Base-by-base conservation (phyloP, 1,139 yeast genomes). In the Suhomyces panamericanus region DNA sequence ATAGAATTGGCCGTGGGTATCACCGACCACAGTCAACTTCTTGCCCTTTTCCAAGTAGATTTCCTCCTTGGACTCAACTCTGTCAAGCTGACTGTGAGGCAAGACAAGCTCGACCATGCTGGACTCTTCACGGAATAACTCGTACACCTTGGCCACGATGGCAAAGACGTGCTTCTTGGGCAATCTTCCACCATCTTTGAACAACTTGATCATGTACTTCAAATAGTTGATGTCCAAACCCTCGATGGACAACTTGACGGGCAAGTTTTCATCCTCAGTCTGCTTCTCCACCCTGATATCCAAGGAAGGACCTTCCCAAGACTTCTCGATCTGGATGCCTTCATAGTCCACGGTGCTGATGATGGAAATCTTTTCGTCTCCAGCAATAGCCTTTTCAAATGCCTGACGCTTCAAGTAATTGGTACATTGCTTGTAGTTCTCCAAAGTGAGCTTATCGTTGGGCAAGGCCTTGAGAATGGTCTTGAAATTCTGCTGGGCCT, bases 1-100 rank as follows among this genome's bases (percentile, higher is more conserved):
- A 59, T 79, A 93, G 61, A 87, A 90, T 64, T 93, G 99, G 32
- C 99, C 99, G 62, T 93, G 99, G 0, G 98, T 93, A 62, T 93
- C 99, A 52, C 99, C 99, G 54, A 96, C 95, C 10, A 93, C 87
- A 0, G 98, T 89, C 38, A 95, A 72, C 48, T 64, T 72, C 51
- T 51, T 62, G 17, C 70, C 76, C 16, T 56, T 54, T 5, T 54
- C 48, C 38, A 68, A 56, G 6, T 62, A 20, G 8, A 67, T 54
- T 35, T 58, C 63, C 32, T 57, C 60, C 2, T 32, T 44, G 20
- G 56, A 60, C 17, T 59, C 56, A 16, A 53, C 51, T 13, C 62
- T 64, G 2, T 49, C 44, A 31, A 64, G 52, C 36, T 59, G 55
- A 9, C 62, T 49, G 35, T 67, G 69, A 3, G 74, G 71, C 35